Conservation (phyloP, 495 filamentous ascomycete genomes). For the Aspergillus coremiiformis region DNA sequence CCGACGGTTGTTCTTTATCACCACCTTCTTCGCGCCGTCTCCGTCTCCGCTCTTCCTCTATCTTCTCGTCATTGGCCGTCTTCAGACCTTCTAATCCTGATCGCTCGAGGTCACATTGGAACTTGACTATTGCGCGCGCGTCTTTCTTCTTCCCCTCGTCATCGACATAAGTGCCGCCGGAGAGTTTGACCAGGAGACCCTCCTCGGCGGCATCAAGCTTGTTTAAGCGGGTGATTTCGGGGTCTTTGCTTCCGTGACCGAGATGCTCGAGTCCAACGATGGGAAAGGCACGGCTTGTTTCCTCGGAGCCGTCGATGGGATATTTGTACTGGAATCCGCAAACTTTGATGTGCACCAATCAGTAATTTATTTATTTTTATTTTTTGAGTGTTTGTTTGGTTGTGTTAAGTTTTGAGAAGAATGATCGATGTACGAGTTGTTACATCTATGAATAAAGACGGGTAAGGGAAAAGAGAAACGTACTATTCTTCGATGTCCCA, state of each 20-base stretch:
- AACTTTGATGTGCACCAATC: constrained; percentile 41
- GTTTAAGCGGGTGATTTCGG: constrained; percentile 56
- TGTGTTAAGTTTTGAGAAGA: neutral
- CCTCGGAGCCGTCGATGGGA: constrained; percentile 32
- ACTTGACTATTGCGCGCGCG: constrained; percentile 72
- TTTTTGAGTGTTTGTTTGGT: too few species aligned
- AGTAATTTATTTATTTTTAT: too few species aligned
- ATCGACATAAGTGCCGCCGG: constrained; percentile 54
- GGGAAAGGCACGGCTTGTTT: constrained; percentile 44
- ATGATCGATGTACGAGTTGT: neutral
- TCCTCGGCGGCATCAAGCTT: constrained; percentile 53
- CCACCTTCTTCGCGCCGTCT: constrained; percentile 15
- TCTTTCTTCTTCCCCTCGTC: constrained; percentile 38
- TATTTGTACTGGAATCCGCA: constrained; percentile 63
- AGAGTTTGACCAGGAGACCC: constrained; percentile 62
- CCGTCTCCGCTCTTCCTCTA: constrained; percentile 25
- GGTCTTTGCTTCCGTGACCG: constrained; percentile 47
- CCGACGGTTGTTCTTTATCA: constrained; percentile 13
- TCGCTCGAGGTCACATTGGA: constrained; percentile 64
- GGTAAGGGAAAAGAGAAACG: constrained; percentile 2
- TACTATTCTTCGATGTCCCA: constrained; percentile 47
- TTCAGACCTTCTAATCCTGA: constrained; percentile 62
- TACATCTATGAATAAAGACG: neutral
- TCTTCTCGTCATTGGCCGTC: constrained; percentile 20
- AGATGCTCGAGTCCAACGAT: constrained; percentile 64